Percentiles rank a stretch among this genome's conserved stretches.
Evolutionary conservation across 495 filamentous ascomycete species (phyloP).

Genomic region (Echria macrotheca): DNA sequence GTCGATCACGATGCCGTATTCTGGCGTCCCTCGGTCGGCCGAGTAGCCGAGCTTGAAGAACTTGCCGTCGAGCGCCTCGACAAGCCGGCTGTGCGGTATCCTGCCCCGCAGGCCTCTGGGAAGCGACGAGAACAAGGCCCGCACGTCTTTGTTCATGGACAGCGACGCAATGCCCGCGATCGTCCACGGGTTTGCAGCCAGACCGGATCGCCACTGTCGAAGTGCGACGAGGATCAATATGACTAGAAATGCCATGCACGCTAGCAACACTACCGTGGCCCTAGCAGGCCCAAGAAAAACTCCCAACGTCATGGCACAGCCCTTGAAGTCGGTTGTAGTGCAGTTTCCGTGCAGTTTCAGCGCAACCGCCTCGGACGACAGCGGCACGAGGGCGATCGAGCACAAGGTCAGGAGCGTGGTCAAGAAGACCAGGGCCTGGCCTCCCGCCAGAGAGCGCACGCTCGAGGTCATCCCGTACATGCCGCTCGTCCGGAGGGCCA

Average conservation of each 20-base stretch:
- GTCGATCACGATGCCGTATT: slow-evolving; percentile 31
- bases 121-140: slow-evolving; percentile 20
- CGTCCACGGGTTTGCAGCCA: slow-evolving; percentile 37
- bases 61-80: slow-evolving; percentile 19
- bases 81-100: slow-evolving; percentile 18
- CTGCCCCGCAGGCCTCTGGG: slow-evolving; percentile 19
- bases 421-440: slow-evolving; percentile 26
- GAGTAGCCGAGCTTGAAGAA: slow-evolving; percentile 36
- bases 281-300: slow-evolving; percentile 27
- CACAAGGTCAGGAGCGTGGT: slow-evolving; percentile 23
- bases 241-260: slow-evolving; percentile 23
- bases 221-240: slow-evolving; percentile 22
- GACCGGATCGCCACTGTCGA: slow-evolving; percentile 27
- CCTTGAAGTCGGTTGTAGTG: slow-evolving; percentile 16
- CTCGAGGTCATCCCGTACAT: slow-evolving; percentile 21
- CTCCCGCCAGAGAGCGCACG: slow-evolving; percentile 20
- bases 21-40: slow-evolving; percentile 22
- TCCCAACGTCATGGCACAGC: slow-evolving; percentile 32
- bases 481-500: slow-evolving; percentile 26
- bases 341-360: slow-evolving; percentile 30
- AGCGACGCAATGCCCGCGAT: slow-evolving; percentile 35
- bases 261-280: slow-evolving; percentile 22
- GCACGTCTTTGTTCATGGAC: slow-evolving; percentile 27
- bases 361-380: slow-evolving; percentile 29
- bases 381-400: slow-evolving; percentile 27